Base-by-base conservation (phyloP, 768 basidiomycete genomes). In the Lepiota brunneoincarnata region DNA sequence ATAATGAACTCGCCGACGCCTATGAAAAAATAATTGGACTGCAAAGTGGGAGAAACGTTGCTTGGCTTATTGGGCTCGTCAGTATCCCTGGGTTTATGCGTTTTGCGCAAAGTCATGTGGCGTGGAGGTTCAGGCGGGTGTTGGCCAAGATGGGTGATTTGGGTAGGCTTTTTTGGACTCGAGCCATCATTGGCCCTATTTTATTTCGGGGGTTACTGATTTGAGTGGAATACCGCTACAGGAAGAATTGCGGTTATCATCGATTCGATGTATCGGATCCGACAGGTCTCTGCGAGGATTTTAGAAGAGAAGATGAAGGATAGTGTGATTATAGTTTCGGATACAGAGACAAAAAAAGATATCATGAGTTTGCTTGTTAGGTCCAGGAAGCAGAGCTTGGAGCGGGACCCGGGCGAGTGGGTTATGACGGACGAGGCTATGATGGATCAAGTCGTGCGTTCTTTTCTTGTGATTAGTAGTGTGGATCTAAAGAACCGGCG, bases 331-430 rank as follows among this genome's bases (percentile, higher is more conserved):
- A 37, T 60, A 10, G 52, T 64, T 10, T 69, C 69, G 4, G 78
- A 78, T 49, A 69, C 61, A 4, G 67, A 69, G 21, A 66, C 71
- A 7, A 79, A 80, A 60, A 69, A 71, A 44, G 79, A 81, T 67
- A 76, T 81, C 44, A 81, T 80, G 79, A 74, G 70, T 47, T 56
- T 80, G n/a, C 67, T 81, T 0, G 74, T 80, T 11, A 69, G 74
- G 21, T 74, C 76, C 9, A 66, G 76, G 18, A 73, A 71, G 54
- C 69, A 68, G 7, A 73, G 73, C 28, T 44, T 67, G 24, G 68
- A 68, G 26, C 62, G 63, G 36, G 69, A 67, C 26, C 67, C 67
- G 14, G 59, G 55, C 12, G 70, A 60, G 26, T 78, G 76, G 58
- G 59, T 64, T 6, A 76, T 80, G 76, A 75, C 69, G 21, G 76